phyloP scores from a whole-genome alignment of 371 early-diverging fungal genomes.

The Umbelopsis sp. region DNA sequence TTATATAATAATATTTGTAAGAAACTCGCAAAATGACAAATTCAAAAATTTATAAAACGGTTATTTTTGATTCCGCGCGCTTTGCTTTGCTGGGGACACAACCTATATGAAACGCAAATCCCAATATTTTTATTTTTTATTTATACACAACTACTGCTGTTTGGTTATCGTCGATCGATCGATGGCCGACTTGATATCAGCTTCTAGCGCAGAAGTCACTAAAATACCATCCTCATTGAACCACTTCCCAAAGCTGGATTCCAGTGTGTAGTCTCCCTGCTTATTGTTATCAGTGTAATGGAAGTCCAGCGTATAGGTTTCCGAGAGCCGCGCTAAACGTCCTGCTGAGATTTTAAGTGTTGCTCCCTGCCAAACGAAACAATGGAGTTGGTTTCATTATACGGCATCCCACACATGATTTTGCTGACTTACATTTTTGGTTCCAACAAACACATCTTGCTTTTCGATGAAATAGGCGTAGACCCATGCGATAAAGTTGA shows the following conservation, averaged over 20 bases:
- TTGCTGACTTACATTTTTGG: conserved; percentile 29
- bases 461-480: conserved; percentile 40
- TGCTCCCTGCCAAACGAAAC: conserved; percentile 19
- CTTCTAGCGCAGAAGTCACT: conserved; percentile 28
- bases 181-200: conserved; percentile 29
- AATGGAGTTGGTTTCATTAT: no score
- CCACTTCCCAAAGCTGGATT: conserved; percentile 35
- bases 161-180: neutral
- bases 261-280: neutral
- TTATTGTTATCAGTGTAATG: conserved; percentile 27
- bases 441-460: conserved; percentile 42
- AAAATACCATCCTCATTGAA: conserved; percentile 38
- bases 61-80: neutral
- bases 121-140: neutral
- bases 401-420: conserved; percentile 16
- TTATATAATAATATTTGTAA: neutral
- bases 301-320: conserved; percentile 30
- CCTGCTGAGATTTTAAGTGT: conserved; percentile 28
- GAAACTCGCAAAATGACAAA: neutral
- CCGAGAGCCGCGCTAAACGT: conserved; percentile 31
- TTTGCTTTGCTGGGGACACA: no score
- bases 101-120: no score
- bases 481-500: conserved; percentile 29
- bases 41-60: neutral
- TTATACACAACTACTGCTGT: neutral